Evolutionary conservation across 768 basidiomycete species (phyloP), one percentile per base, ranked within the genome.

Genomic region (Auriscalpium orientale): DNA sequence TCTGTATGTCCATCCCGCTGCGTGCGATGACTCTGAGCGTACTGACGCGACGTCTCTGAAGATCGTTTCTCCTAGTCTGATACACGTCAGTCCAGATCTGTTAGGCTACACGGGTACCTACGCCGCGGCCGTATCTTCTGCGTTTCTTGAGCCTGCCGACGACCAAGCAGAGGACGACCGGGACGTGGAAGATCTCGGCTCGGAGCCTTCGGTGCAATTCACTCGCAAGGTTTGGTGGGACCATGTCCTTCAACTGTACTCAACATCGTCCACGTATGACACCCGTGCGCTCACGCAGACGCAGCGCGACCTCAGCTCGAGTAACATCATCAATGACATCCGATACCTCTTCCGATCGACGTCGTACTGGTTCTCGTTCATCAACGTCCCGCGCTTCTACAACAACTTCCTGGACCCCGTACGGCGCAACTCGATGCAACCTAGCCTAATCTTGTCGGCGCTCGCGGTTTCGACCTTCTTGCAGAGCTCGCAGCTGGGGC

Each of bases 141-240:
- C 38, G n/a, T 48, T 55, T 21, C 40, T 47, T 2, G 37, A 21
- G 44, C 3, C 53, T 33, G 36, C 16, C 10, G 56, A 49, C 13
- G 54, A 51, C 36, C 28, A 28, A 28, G 43, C 34, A n/a, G 54
- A 55, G 21, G 49, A 57, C 18, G 47, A 48, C 20, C 60, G 58
- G 21, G 53, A 51, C n/a, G 44, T 33, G 8, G 38, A 38, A n/a
- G 51, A 51, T 12, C 58, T 72, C 21, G 62, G 60, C 37, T 51
- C 71, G 47, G 79, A 83, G 58, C 88, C 88, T 8, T 85, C 85
- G 9, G 70, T 87, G 38, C 75, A 78, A 49, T 88, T 87, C 67
- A 73, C 76, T 16, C 84, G 86, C 50, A 82, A 85, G 71, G 83
- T 81, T 21, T 89, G 89, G 89, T 91, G 85, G 84, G 89, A 89